Conservation (phyloP, 441 rosid genomes). For the Biscutella laevigata region DNA sequence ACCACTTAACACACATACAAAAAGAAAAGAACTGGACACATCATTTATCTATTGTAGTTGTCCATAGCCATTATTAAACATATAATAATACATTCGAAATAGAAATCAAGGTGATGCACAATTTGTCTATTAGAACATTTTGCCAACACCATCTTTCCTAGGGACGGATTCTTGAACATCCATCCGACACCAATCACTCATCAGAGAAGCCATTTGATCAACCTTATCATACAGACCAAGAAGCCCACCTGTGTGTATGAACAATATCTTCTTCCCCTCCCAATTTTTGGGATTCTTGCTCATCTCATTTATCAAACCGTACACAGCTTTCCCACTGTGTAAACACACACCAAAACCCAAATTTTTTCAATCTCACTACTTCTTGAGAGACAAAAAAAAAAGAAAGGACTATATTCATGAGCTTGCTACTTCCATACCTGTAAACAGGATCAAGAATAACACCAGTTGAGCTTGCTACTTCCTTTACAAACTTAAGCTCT, state of each 20-base stretch:
- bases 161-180: slow-evolving; percentile 67
- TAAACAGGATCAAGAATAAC: slow-evolving; percentile 85
- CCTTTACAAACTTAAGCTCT: slow-evolving; percentile 75
- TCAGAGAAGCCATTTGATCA: slow-evolving; percentile 57
- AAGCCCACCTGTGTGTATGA: slow-evolving; percentile 83
- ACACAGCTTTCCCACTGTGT: slow-evolving; percentile 76
- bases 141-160: slow-evolving; percentile 59
- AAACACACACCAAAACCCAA: not conserved
- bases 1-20: not conserved
- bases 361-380: no score
- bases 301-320: slow-evolving; percentile 68
- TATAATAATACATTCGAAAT: no score
- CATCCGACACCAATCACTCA: slow-evolving; percentile 64
- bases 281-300: slow-evolving; percentile 54
- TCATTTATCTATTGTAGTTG: not conserved
- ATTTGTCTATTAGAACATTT: slow-evolving; percentile 66
- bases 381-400: no score
- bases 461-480: slow-evolving; percentile 67
- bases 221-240: slow-evolving; percentile 71
- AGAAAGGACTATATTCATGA: no score
- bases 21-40: not conserved
- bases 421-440: slow-evolving; percentile 42
- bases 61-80: not conserved
- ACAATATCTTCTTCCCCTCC: slow-evolving; percentile 75
- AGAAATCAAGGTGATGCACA: no score